Evolutionary conservation across 352 stramenopile genomes (phyloP), one percentile per base, ranked within the genome.

Genomic region (Pythium sp.): DNA sequence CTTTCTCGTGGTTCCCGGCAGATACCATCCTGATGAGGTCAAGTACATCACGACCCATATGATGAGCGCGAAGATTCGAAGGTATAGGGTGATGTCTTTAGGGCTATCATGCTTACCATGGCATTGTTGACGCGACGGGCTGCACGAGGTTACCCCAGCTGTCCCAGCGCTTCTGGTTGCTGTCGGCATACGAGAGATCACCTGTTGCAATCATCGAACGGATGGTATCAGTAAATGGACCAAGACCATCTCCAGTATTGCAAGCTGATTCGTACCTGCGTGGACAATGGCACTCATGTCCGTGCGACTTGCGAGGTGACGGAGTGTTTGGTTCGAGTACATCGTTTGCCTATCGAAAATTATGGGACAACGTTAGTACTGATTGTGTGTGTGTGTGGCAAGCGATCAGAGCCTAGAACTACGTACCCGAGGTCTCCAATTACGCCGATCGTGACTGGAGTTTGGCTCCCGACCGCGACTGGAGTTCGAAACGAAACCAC

Each of bases 161-260:
- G 75, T 98, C 92, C 92, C 92, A 98, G 49, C 85, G 81, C 32
- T 79, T 72, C 71, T 97, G 86, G 62, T 92, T 87, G 54, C 74
- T 90, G 65, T 97, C 89, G 0, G 92, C 89, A 62, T 98, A 98
- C 9, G 90, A 94, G 18, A 98, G 72, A 72, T 98, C 94, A 1
- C 90, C 85, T 62, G 32, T 82, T n/a, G 8, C 32, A 62, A 12
- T 9, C n/a, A 36, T 47, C 0, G 6, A 36, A 6, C 0, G 3
- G 28, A 12, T 18, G 6, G 6, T 3, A 15, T 57, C 3, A 68
- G 41, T n/a, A 41, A 6, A 15, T 14, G 34, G 6, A n/a, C 8
- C n/a, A 41, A 51, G 41, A 24, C 22, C 22, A n/a, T 51, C 43
- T 51, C 0, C 46, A 41, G 41, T 14, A 63, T 41, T 38, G 24